phyloP scores from a whole-genome alignment of 352 stramenopile genomes.

The Pythium aphanidermatum region DNA sequence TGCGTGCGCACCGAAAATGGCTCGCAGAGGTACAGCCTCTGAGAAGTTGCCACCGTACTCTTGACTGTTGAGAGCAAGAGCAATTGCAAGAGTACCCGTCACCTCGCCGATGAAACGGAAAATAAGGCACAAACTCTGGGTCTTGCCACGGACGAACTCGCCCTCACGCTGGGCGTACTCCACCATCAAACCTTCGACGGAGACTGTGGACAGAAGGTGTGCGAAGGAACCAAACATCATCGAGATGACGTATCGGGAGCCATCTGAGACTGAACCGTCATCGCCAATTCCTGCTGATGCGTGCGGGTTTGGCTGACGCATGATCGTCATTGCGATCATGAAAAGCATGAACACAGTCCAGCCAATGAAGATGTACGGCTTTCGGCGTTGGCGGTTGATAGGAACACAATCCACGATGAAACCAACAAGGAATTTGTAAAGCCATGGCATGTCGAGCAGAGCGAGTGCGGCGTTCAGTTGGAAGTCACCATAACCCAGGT shows the following conservation, averaged over 20 bases:
- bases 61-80: conserved; percentile 3
- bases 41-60: conserved; percentile 17
- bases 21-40: conserved; percentile 1
- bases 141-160: conserved; percentile 11
- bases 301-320: conserved; percentile 3
- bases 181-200: conserved; percentile 16
- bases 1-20: conserved; percentile 2
- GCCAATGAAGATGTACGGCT: conserved; percentile 29
- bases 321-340: conserved; percentile 15
- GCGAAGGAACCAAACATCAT: conserved; percentile 11
- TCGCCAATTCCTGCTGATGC: not conserved
- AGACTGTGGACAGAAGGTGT: conserved; percentile 1
- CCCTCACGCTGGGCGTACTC: conserved; percentile 18
- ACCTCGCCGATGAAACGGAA: conserved; percentile 9
- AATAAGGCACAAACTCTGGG: conserved; percentile 9
- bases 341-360: conserved; percentile 10
- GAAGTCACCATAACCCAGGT: conserved; percentile 14
- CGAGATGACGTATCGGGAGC: conserved; percentile 6
- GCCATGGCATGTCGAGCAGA: conserved; percentile 12
- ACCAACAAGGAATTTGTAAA: conserved; percentile 24
- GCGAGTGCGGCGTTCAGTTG: not conserved
- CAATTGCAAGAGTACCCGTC: not conserved
- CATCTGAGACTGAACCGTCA: not conserved
- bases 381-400: conserved; percentile 23
- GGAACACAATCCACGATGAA: conserved; percentile 24